phyloP scores from a whole-genome alignment of 148 eudicot genomes.

The Tetragonia tetragonoides region DNA sequence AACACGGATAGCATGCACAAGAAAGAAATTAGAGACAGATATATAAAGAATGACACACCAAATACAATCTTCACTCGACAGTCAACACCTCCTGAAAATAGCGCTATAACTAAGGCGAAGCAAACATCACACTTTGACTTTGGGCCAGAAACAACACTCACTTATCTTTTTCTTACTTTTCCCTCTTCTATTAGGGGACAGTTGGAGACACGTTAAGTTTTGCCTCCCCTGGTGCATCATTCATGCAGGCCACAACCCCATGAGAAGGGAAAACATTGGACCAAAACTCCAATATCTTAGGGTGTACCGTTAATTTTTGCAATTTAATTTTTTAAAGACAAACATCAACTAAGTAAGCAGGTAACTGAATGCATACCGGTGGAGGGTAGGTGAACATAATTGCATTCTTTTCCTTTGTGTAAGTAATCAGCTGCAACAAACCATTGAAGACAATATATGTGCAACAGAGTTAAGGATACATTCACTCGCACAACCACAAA shows the following conservation, averaged over 20 bases:
- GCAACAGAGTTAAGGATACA: slow-evolving; percentile 65
- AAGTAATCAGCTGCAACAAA: slow-evolving; percentile 73
- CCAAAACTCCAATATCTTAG: not conserved
- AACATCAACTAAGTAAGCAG: not conserved
- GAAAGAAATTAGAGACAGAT: no score
- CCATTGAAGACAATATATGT: slow-evolving; percentile 74
- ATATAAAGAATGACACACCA: not conserved
- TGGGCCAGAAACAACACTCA: not conserved
- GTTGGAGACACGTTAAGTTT: no score
- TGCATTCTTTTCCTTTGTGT: slow-evolving; percentile 86
- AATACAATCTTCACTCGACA: no score
- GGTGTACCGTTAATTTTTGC: not conserved
- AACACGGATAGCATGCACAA: not conserved
- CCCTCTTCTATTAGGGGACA: not conserved
- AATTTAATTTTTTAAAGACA: not conserved
- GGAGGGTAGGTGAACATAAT: slow-evolving; percentile 92
- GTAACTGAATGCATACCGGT: slow-evolving; percentile 46
- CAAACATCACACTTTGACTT: not conserved
- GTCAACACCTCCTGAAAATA: no score
- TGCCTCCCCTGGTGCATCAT: no score
- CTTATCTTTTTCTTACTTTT: not conserved
- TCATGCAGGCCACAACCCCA: no score
- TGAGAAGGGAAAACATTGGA: not conserved
- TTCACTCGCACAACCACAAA: slow-evolving; percentile 8
- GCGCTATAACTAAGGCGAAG: no score